Conservation (phyloP, 2,329 filamentous ascomycete species). For the Ophiostoma ulmi region DNA sequence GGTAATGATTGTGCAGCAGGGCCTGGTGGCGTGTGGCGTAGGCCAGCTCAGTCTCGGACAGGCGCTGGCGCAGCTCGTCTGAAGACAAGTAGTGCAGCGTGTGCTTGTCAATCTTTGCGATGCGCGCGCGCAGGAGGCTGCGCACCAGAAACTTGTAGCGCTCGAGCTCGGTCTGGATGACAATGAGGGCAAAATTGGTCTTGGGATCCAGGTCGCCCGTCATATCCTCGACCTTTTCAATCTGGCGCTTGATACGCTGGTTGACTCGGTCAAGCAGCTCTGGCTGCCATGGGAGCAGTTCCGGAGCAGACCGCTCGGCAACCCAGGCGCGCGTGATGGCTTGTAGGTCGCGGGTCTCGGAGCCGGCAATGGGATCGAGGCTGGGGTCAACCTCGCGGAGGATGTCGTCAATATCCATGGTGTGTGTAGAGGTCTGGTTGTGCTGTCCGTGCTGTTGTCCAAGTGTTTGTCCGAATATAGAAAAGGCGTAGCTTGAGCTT, state of each 20-base stretch:
- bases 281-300: constrained; percentile 64
- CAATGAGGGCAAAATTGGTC: constrained; percentile 86
- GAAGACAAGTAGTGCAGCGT: constrained; percentile 66
- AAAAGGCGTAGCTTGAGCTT: background rate
- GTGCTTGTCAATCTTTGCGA: constrained; percentile 82
- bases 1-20: constrained; percentile 78
- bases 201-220: constrained; percentile 83
- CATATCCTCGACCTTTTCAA: constrained; percentile 47
- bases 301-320: constrained; percentile 81
- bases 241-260: constrained; percentile 47
- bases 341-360: constrained; percentile 70
- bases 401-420: constrained; percentile 77
- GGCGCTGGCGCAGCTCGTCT: constrained; percentile 50
- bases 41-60: constrained; percentile 71
- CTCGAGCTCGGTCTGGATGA: constrained; percentile 94
- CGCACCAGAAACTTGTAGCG: constrained; percentile 87
- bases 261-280: constrained; percentile 74
- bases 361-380: constrained; percentile 47
- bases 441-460: too few species aligned
- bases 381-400: constrained; percentile 65
- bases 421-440: background rate
- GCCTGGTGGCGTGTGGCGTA: constrained; percentile 84
- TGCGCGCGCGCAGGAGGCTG: constrained; percentile 73
- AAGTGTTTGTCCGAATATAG: background rate
- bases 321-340: constrained; percentile 88